Evolutionary conservation across 164 flowering plant species (phyloP), one percentile per base, ranked within the genome.

Genomic region (Platanus orientalis): DNA sequence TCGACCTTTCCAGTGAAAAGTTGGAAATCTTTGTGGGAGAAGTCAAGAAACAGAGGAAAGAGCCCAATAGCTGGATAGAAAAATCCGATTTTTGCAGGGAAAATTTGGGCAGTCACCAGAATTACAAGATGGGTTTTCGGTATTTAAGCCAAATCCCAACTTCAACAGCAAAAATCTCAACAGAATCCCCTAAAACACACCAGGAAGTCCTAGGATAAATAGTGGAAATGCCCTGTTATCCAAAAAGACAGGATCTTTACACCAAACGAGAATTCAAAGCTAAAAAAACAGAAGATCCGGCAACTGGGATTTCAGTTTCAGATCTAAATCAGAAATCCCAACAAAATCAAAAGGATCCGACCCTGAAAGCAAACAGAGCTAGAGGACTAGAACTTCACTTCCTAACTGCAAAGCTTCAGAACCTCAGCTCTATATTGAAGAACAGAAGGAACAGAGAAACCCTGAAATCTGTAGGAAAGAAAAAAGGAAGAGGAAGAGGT

Each of bases 401-500:
- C n/a, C n/a, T n/a, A 42, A 28, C 39, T 9, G 44, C 55, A 60
- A 36, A 54, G 57, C 54, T 39, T 62, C 63, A 49, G 67, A 39
- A 45, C 48, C 60, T 62, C 57, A 56, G 48, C 48, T 2, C 29
- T 24, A 36, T 21, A 47, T 36, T n/a, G 5, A 34, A 51, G 25
- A 61, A 52, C 36, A 11, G 45, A 40, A 7, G 32, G 53, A 54
- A n/a, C 23, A 25, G 36, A 19, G n/a, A 12, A 7, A 23, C 26
- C 39, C 10, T 2, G 48, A 60, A 19, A 29, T 26, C 20, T 27
- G 10, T 2, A 44, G 12, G 27, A 28, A 36, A 30, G 20, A 36
- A 29, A n/a, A 69, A 64, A 28, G n/a, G 69, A 63, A 50, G 45
- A 61, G 79, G 84, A 83, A 81, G 93, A 73, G 83, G 81, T 62